Conservation (phyloP, 352 stramenopile species). For the Peronospora farinosa region DNA sequence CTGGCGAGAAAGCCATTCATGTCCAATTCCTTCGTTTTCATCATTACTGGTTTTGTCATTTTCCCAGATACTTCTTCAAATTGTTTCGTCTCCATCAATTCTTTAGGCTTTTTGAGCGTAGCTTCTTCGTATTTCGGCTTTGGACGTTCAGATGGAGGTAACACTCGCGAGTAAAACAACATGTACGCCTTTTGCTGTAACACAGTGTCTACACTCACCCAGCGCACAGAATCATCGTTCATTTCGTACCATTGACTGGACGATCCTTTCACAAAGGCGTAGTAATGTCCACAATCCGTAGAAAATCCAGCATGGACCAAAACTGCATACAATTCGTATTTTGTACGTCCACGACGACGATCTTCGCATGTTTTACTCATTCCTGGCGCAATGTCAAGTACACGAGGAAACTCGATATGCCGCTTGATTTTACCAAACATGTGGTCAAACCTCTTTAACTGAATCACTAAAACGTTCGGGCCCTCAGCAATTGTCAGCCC, state of each 20-base stretch:
- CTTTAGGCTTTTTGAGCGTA: conserved; percentile 9
- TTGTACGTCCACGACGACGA: conserved; percentile 38
- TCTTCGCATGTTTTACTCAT: conserved; percentile 57
- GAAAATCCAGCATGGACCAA: conserved; percentile 84
- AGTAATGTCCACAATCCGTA: conserved; percentile 89
- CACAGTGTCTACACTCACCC: conserved; percentile 83
- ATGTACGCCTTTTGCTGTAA: conserved; percentile 87
- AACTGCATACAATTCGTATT: conserved; percentile 77
- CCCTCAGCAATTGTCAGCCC: conserved; percentile 69
- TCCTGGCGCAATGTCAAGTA: conserved; percentile 55
- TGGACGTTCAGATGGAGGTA: conserved; percentile 38
- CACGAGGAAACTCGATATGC: conserved; percentile 66
- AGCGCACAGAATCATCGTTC: conserved; percentile 86
- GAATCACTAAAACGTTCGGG: conserved; percentile 84
- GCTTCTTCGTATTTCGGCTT: conserved; percentile 31
- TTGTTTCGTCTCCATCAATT: conserved; percentile 7
- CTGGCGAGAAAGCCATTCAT: conserved; percentile 69
- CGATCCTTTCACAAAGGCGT: conserved; percentile 81
- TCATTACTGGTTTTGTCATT: conserved; percentile 16
- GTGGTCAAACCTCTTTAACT: conserved; percentile 88
- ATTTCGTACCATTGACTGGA: conserved; percentile 90
- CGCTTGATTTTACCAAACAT: conserved; percentile 88
- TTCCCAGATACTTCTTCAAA: conserved; percentile 19
- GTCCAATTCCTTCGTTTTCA: conserved; percentile 41
- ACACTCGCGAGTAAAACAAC: conserved; percentile 84